Evolutionary conservation across 495 filamentous ascomycete species (phyloP), one percentile per base, ranked within the genome.

Genomic region (Hypoxylon rickii): DNA sequence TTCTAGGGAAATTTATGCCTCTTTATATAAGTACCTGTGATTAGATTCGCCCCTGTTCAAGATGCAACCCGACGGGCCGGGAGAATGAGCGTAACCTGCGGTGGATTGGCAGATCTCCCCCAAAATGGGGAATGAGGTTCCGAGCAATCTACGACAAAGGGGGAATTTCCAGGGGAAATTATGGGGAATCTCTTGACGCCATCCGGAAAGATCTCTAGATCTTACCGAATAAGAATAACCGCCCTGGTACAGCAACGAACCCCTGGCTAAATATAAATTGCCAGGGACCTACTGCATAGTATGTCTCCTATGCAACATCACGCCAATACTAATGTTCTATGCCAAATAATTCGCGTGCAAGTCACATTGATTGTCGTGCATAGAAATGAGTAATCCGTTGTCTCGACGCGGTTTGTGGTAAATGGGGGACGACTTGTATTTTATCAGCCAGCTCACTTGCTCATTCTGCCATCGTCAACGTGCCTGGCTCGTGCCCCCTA

Each of bases 111-210:
- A 50, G 53, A 54, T 49, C 39, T 34, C 12, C 40, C 42, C 44
- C 44, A 55, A 31, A 58, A 59, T 55, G 65, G 65, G 55, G 58
- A 41, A 41, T 33, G 40, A 65, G 31, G 62, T 51, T 68, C 65
- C 65, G 65, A 48, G 44, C 31, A 65, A 47, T 59, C 20, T 62
- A 62, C 55, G 34, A 51, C 26, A 53, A 51, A 51, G 46, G 50
- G 54, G 53, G 29, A 36, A 49, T 33, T 53, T 45, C 18, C 43
- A 19, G 20, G 34, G 36, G 43, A 7, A 52, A 54, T 37, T 60
- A 18, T 38, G 52, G 51, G 48, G 48, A 47, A 46, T 16, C 32
- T 22, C 37, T 42, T 55, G 61, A 59, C 46, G 56, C 60, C 41
- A 54, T 55, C 54, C 61, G 52, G 54, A 51, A 57, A 20, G 33